phyloP scores from a whole-genome alignment of 148 eudicot genomes.

The Silene latifolia region DNA sequence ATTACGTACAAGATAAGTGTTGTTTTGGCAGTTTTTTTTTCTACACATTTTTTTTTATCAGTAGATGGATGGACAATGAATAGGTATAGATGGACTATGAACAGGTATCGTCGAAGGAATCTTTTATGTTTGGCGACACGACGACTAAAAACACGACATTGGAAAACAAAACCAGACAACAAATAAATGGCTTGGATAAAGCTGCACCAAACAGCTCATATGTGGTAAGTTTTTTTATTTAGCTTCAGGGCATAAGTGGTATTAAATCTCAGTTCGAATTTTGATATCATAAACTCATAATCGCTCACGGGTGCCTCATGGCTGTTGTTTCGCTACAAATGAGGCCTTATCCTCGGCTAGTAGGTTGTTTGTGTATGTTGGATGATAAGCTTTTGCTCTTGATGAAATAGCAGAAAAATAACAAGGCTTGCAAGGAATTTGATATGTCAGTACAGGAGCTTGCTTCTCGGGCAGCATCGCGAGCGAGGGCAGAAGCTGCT shows the following conservation, averaged over 20 bases:
- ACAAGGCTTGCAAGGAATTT: slow-evolving; percentile 41
- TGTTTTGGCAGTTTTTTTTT: neutral
- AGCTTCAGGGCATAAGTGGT: neutral
- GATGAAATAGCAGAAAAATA: slow-evolving; percentile 32
- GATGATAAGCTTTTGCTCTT: neutral
- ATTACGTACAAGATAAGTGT: slow-evolving; percentile 7
- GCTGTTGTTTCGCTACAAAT: neutral
- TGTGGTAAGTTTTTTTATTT: slow-evolving; percentile 24
- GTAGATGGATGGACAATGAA: slow-evolving; percentile 26
- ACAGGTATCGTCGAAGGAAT: slow-evolving; percentile 12
- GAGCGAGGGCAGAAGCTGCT: slow-evolving; percentile 74
- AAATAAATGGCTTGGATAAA: slow-evolving; percentile 27
- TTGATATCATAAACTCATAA: neutral
- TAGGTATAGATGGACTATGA: slow-evolving; percentile 20
- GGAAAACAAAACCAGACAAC: slow-evolving; percentile 15
- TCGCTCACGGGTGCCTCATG: neutral
- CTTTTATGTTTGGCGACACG: slow-evolving; percentile 22
- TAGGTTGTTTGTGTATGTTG: neutral
- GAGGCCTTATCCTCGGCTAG: neutral
- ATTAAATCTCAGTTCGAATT: neutral
- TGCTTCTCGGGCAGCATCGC: slow-evolving; percentile 86
- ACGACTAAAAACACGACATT: slow-evolving; percentile 18
- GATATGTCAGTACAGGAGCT: slow-evolving; percentile 71
- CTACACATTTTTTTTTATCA: slow-evolving; percentile 5
- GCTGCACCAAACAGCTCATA: slow-evolving; percentile 22